Conservation (phyloP, 164 flowering plant species). For the Chimonanthus salicifolius region DNA sequence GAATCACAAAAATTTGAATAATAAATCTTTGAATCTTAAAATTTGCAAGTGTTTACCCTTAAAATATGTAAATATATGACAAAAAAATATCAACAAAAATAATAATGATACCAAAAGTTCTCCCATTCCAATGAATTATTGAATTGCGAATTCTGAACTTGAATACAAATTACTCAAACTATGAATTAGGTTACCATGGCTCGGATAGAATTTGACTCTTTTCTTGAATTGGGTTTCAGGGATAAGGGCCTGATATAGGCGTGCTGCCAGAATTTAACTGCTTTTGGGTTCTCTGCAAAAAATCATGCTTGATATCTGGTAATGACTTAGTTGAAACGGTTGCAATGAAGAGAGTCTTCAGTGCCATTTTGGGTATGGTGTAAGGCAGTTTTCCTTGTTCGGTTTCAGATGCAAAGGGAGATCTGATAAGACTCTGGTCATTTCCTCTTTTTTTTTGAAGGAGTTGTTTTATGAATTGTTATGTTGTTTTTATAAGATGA, state of each 20-base stretch:
- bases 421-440: background rate
- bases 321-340: background rate
- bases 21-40: too few relatives aligned
- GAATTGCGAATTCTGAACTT: background rate
- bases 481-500: background rate
- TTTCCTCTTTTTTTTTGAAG: too few relatives aligned
- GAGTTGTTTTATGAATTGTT: background rate
- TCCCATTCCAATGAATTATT: background rate
- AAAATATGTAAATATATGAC: too few relatives aligned
- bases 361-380: background rate
- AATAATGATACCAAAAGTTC: too few relatives aligned
- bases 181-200: background rate
- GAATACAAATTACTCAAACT: background rate
- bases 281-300: background rate
- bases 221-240: conserved; percentile 26
- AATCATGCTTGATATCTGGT: background rate
- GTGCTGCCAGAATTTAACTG: background rate
- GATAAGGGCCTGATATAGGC: conserved; percentile 46
- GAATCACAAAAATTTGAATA: too few relatives aligned
- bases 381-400: background rate
- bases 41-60: too few relatives aligned
- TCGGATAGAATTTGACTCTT: conserved; percentile 3
- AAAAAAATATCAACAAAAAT: too few relatives aligned
- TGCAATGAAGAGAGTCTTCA: background rate
- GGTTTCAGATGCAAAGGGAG: background rate